These are phyloP conservation scores for Penicillium chermesinum DNA, from an alignment of 495 filamentous ascomycete species.

Conservation along the genomic window DNA sequence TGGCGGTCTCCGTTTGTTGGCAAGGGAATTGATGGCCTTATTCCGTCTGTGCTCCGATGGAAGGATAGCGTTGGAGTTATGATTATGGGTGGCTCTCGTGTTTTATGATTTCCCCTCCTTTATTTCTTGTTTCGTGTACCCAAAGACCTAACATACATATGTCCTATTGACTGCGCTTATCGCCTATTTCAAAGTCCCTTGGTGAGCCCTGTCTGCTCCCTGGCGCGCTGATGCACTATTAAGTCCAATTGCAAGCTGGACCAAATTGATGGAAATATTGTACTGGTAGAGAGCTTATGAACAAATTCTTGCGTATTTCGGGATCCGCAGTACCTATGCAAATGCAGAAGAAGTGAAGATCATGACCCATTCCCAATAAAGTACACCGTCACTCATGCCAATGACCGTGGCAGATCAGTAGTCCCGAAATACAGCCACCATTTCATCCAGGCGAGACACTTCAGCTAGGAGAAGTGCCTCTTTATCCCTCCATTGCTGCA, in stretches of 20 bases:
- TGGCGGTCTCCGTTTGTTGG: background rate
- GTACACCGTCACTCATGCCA: background rate
- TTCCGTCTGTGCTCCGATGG: background rate
- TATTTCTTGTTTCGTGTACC: background rate
- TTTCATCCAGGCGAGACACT: conserved; percentile 72
- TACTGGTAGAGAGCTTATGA: background rate
- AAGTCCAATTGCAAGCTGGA: too few relatives aligned
- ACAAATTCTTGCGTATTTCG: background rate
- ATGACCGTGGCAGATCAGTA: conserved; percentile 44
- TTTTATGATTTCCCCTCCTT: conserved; percentile 3
- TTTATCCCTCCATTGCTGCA: conserved; percentile 61
- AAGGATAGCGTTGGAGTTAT: conserved; percentile 16
- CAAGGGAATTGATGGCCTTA: background rate
- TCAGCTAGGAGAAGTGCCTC: conserved; percentile 76
- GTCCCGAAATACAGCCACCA: conserved; percentile 78
- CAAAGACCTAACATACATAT: conserved; percentile 2
- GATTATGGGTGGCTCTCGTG: conserved; percentile 1
- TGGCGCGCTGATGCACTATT: too few relatives aligned
- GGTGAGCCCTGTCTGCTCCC: too few relatives aligned
- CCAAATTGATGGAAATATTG: too few relatives aligned
- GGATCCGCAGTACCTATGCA: background rate
- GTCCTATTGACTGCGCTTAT: background rate
- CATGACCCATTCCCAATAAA: background rate
- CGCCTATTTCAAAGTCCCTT: background rate
- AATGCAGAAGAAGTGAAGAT: background rate